phyloP scores from a whole-genome alignment of 768 basidiomycete genomes.

The Dendrothele bispora region DNA sequence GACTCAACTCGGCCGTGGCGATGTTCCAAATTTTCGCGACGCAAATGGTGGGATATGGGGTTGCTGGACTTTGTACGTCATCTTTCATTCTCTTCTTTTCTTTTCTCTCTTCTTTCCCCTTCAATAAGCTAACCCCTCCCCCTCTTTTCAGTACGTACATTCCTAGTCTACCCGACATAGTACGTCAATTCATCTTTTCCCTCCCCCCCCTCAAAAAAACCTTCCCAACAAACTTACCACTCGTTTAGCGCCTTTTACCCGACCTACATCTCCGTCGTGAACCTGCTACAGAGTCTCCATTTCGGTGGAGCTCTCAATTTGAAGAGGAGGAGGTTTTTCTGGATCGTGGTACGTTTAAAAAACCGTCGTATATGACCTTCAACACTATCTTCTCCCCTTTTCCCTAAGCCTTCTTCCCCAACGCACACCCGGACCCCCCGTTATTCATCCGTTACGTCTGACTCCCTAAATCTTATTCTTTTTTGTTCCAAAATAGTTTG shows the following conservation, averaged over 20 bases:
- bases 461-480: not conserved
- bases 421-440: no score
- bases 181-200: slow-evolving; percentile 17
- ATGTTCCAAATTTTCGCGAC: slow-evolving; percentile 58
- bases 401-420: slow-evolving; percentile 1
- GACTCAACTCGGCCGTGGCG: slow-evolving; percentile 47
- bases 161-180: slow-evolving; percentile 56
- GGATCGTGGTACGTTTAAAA: slow-evolving; percentile 44
- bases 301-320: slow-evolving; percentile 49
- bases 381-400: slow-evolving; percentile 14
- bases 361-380: not conserved
- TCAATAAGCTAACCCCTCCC: no score
- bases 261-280: slow-evolving; percentile 49
- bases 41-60: slow-evolving; percentile 39
- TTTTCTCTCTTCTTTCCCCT: not conserved
- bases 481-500: not conserved
- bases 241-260: slow-evolving; percentile 47
- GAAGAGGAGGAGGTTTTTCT: slow-evolving; percentile 53
- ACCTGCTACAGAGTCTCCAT: slow-evolving; percentile 53
- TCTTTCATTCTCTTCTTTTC: not conserved
- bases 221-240: not conserved
- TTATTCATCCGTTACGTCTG: not conserved
- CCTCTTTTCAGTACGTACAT: slow-evolving; percentile 40
- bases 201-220: no score
- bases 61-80: slow-evolving; percentile 33